Conservation (phyloP, 495 filamentous ascomycete genomes). For the Pseudoneurospora amorphoporcata region DNA sequence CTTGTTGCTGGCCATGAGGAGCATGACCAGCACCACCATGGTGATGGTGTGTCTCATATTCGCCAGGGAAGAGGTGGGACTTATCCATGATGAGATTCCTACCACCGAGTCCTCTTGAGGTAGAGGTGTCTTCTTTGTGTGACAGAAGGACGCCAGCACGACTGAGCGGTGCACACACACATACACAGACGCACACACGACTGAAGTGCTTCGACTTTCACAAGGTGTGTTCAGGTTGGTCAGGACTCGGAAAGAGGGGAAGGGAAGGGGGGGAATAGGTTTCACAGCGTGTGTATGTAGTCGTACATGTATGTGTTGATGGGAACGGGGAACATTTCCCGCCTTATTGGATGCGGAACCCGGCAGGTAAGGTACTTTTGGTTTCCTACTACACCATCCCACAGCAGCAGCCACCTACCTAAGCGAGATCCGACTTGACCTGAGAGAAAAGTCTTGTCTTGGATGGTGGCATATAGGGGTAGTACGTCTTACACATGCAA, state of each 20-base stretch:
- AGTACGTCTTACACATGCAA: not conserved
- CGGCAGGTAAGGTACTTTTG: not conserved
- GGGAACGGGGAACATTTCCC: not conserved
- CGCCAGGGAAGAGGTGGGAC: constrained; percentile 14
- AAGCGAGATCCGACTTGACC: not conserved
- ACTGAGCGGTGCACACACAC: not conserved
- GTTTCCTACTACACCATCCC: not conserved
- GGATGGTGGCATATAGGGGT: not conserved
- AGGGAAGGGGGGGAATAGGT: not conserved
- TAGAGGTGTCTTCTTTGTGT: not conserved
- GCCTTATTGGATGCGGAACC: not conserved
- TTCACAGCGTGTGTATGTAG: not conserved
- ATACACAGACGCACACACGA: no score
- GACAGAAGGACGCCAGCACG: not conserved
- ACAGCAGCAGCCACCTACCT: not conserved
- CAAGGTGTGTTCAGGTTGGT: not conserved
- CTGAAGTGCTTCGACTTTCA: not conserved
- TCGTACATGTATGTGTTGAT: not conserved
- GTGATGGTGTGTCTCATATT: not conserved
- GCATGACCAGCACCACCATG: not conserved
- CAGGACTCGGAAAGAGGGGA: not conserved
- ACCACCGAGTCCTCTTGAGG: not conserved
- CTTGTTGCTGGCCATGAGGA: not conserved
- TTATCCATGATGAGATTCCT: constrained; percentile 10
- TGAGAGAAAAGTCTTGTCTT: not conserved